Evolutionary conservation across 2,329 filamentous ascomycete genomes (phyloP), one percentile per base, ranked within the genome.

Genomic region (Erysiphe neolycopersici): DNA sequence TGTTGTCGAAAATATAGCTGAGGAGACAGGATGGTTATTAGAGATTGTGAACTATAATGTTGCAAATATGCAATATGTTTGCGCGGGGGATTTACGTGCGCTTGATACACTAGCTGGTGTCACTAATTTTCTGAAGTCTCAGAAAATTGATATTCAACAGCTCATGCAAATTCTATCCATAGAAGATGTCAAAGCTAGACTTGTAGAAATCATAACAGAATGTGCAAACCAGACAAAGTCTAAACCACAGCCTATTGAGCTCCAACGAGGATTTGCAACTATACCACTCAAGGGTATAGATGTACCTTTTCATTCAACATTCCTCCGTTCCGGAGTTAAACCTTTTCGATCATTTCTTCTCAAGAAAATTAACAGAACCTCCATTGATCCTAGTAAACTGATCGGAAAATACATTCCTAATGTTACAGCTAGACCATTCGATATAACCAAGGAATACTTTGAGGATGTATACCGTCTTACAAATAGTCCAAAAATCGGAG

Each of bases 361-460:
- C 54, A 98, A 95, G 80, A 98, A 98, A 73, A 95, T 98, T 66
- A 84, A 95, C 71, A 93, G 92, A 74, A 94, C 85, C 19, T 91
- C 81, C 44, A 95, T 98, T 60, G 89, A 98, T 60, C 89, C 89
- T 5, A 79, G 81, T 60, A 95, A 95, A 69, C 65, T 98, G 56
- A 71, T 98, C 52, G 89, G 89, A 56, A 98, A 98, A 65, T 98
- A 98, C 65, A 95, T 98, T 52, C 89, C 89, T 53, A 98, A 98
- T 62, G 91, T 98, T 52, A 98, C 89, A 45, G 89, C 89, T 46
- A 77, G 77, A 63, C 89, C 89, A 14, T 98, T 98, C 59, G 83
- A 84, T 60, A 68, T 98, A 51, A 92, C 84, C 44, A 92, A 85
- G 70, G 89, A 95, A 65, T 98, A 98, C 66, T 98, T 98, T 63